Base-by-base conservation (phyloP, 352 stramenopile genomes). In the Globisporangium middletonii region DNA sequence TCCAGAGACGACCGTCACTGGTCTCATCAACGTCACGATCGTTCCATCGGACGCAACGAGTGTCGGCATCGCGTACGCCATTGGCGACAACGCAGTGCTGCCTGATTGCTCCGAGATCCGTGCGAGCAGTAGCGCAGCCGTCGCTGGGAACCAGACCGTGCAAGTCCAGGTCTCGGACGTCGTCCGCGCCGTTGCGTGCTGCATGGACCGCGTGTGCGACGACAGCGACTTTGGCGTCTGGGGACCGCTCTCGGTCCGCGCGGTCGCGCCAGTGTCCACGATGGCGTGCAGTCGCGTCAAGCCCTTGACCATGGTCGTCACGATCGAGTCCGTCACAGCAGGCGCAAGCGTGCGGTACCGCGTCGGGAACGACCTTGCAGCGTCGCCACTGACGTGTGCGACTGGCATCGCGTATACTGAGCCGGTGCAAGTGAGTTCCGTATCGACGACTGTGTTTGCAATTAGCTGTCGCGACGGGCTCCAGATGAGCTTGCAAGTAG, bases 381-480 rank as follows among this genome's bases (percentile, higher is more conserved):
- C 50, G 16, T 13, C 59, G 8, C 23, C 64, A 18, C 59, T 79
- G 8, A 76, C 62, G 0, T 77, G 67, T n/a, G 57, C 53, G 16
- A 67, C 41, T 19, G 70, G 68, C 54, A 52, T 6, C 23, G n/a
- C 61, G n/a, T 84, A 84, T 58, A 47, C 30, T 12, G 50, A 52
- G 28, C 60, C 72, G 6, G 35, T 84, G 7, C 53, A 67, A 45
- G 63, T 85, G 7, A 47, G 62, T 4, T 50, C 49, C 2, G 57
- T 49, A 8, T 67, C 64, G 5, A 72, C 60, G 0, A 72, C 60
- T 18, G 53, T 85, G 2, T 69, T 65, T 13, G 74, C 67, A 2
- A 66, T 88, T 27, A 91, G 77, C 42, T 91, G 81, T 54, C 53
- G 83, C 35, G 44, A 69, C 15, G 81, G 78, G 2, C 63, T 91